Base-by-base conservation (phyloP, 2,329 filamentous ascomycete genomes). In the Periconia sp. region DNA sequence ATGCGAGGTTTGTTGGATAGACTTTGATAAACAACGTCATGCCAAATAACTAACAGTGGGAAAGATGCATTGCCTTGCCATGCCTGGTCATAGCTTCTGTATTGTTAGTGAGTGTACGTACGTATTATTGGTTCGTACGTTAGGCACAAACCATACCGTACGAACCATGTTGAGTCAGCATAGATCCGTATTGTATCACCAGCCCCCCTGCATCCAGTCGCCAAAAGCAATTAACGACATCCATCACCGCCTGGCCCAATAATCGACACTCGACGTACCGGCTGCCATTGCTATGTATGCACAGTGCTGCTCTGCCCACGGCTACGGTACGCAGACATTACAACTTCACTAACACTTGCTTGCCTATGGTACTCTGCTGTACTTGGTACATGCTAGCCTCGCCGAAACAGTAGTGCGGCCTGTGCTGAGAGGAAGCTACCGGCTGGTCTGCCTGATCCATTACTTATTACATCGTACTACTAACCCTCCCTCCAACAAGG, bases 401-500 rank as follows among this genome's bases (percentile, higher is more conserved):
- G 33, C 15, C 33, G 33, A 37, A 37, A 37, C 33, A 37, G 15
- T 37, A 37, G 33, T 11, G 33, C 31, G 33, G 33, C 33, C 33
- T 37, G 33, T 37, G 33, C 33, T 37, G 33, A 37, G 5, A 3
- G 33, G 33, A 37, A 37, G 13, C 33, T 37, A 37, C 33, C 13
- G 33, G 33, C 33, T 37, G 33, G 41, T 43, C 20, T 23, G 41
- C 41, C 20, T 43, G 41, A 23, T 43, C 17, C 41, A 43, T 23
- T 19, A 27, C 23, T 27, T 27, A 37, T 27, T 27, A 37, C 33
- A 37, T 37, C 33, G 33, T 37, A 11, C 23, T 27, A 27, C 23
- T 27, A 27, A n/a, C 33, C 15, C 33, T 65, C 57, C 53, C 45
- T 55, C 33, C 33, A 37, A 37, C 33, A n/a, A 37, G 11, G 33